Conservation (phyloP, 208 protist species). For the Phytomonas francai region DNA sequence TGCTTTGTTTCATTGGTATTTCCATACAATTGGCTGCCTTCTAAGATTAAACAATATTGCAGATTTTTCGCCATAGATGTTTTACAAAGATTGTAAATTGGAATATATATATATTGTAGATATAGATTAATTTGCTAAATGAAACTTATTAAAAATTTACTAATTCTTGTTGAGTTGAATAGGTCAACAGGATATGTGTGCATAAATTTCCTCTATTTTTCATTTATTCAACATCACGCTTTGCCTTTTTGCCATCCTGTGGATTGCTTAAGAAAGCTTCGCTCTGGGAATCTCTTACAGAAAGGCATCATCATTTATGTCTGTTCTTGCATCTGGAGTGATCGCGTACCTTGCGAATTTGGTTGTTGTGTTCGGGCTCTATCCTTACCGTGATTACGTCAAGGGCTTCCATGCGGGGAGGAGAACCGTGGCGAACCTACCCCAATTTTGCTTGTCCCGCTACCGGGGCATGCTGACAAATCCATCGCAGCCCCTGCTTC, state of each 20-base stretch:
- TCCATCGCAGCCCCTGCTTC: constrained; percentile 69
- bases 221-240: not conserved
- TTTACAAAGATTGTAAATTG: not conserved
- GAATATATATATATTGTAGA: not conserved
- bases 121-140: not conserved
- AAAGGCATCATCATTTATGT: constrained; percentile 15
- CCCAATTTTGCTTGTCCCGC: constrained; percentile 44
- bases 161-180: not conserved
- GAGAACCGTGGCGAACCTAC: constrained; percentile 15
- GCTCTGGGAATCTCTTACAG: not conserved
- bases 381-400: constrained; percentile 81
- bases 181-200: not conserved
- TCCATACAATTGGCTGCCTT: not conserved
- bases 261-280: not conserved
- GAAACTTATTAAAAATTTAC: not conserved
- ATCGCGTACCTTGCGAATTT: constrained; percentile 58
- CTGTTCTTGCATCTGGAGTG: constrained; percentile 24
- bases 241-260: not conserved
- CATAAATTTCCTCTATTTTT: not conserved
- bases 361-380: constrained; percentile 56
- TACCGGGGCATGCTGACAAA: constrained; percentile 78
- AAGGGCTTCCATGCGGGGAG: constrained; percentile 37
- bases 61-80: not conserved
- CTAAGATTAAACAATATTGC: not conserved
- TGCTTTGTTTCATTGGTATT: not conserved